These are phyloP conservation scores for Colletotrichum caudatum DNA, from an alignment of 2,329 filamentous ascomycete species.

Conservation along the genomic window DNA sequence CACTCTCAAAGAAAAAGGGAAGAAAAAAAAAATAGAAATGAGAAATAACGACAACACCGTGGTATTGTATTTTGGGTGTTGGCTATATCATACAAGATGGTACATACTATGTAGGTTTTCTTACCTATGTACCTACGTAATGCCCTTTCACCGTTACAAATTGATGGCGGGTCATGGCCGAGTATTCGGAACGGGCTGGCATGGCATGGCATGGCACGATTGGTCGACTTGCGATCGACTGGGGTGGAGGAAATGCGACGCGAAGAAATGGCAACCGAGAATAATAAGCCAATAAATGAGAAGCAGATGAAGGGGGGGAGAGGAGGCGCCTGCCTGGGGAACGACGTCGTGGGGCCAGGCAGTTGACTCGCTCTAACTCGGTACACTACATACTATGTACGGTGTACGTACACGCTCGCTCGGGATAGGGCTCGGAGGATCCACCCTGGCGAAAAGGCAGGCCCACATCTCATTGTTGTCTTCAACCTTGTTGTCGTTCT, in stretches of 20 bases:
- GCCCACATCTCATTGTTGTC: constrained; percentile 6
- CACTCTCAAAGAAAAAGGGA: too few species aligned
- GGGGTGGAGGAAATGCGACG: neutral
- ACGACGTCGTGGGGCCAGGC: constrained; percentile 30
- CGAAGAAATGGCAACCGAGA: constrained; percentile 15
- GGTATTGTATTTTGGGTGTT: neutral
- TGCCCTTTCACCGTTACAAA: neutral
- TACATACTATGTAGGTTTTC: neutral
- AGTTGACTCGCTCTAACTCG: constrained; percentile 35
- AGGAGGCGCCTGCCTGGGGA: neutral
- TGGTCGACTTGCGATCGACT: constrained; percentile 12
- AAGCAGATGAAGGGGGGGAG: neutral
- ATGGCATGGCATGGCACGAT: neutral
- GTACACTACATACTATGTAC: too few species aligned
- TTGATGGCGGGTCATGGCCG: constrained; percentile 16
- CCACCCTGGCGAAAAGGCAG: constrained; percentile 5
- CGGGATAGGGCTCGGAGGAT: constrained; percentile 20
- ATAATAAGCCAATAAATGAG: constrained; percentile 17
- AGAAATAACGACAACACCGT: neutral
- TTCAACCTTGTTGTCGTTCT: neutral
- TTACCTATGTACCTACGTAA: neutral
- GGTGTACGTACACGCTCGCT: too few species aligned
- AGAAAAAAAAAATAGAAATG: neutral
- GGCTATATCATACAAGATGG: neutral
- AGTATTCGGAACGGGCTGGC: constrained; percentile 14